Evolutionary conservation across 306 rosid genomes (phyloP).

Genomic region (Rubus parviflorus): DNA sequence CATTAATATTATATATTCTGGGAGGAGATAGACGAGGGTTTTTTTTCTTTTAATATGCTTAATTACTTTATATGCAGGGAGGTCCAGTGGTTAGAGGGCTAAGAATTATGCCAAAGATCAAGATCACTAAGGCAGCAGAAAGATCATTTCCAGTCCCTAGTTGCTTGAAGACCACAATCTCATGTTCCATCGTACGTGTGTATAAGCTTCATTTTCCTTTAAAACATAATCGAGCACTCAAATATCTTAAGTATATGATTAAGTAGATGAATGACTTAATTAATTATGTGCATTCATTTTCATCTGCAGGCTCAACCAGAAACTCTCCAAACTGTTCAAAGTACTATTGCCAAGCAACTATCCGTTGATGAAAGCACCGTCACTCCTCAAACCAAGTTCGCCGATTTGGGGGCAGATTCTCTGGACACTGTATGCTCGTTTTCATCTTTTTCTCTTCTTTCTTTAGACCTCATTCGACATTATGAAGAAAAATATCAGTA

Average conservation of each 20-base stretch:
- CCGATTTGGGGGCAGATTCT: constrained; percentile 72
- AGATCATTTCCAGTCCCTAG: constrained; percentile 25
- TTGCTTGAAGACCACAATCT: constrained; percentile 39
- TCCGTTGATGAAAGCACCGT: constrained; percentile 53
- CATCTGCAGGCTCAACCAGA: constrained; percentile 48
- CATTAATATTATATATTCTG: not conserved
- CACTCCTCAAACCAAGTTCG: constrained; percentile 57
- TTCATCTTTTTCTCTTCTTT: not conserved
- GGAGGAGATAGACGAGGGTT: not conserved
- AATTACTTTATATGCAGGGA: constrained; percentile 33
- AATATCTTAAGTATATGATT: not conserved
- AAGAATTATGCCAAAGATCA: constrained; percentile 34
- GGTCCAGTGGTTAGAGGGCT: constrained; percentile 40
- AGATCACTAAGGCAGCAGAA: constrained; percentile 31
- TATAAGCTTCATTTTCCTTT: not conserved
- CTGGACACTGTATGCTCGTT: constrained; percentile 50
- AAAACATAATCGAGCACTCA: not conserved
- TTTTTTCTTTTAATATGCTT: not conserved
- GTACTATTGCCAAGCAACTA: constrained; percentile 61
- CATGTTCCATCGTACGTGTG: constrained; percentile 43
- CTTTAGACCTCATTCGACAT: not conserved
- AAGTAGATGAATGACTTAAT: not conserved
- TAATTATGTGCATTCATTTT: not conserved
- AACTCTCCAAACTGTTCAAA: constrained; percentile 54
- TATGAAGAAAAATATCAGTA: not conserved